Evolutionary conservation across 2,329 filamentous ascomycete species (phyloP).

Genomic region (Cladosporium austrohemisphaericum): DNA sequence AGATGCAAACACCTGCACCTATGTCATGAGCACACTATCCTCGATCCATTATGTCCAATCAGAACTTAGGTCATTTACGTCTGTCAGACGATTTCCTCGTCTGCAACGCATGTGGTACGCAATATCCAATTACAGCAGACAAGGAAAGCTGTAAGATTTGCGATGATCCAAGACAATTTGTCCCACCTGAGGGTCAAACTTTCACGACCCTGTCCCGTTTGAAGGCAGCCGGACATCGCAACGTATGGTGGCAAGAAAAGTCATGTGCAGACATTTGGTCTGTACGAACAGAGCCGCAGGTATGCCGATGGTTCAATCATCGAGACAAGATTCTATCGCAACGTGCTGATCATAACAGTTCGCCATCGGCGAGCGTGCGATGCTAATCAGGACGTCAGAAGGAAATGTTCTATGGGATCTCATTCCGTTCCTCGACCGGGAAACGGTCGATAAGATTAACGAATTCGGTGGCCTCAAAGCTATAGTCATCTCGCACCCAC

Average conservation of each 20-base stretch:
- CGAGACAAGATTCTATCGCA: neutral
- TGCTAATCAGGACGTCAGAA: conserved; percentile 59
- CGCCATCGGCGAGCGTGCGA: conserved; percentile 69
- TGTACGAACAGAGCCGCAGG: conserved; percentile 41
- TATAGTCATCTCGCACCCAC: conserved; percentile 63
- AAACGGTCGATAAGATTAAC: conserved; percentile 48
- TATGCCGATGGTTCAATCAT: neutral
- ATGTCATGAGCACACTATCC: no score
- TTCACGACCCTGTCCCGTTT: conserved; percentile 57
- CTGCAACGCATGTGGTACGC: no score
- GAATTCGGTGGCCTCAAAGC: conserved; percentile 59
- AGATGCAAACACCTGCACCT: no score
- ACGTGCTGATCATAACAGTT: conserved; percentile 32
- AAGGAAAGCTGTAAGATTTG: conserved; percentile 63
- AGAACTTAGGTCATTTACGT: no score
- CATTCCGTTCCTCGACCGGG: conserved; percentile 62
- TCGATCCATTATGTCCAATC: no score
- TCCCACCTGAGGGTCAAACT: conserved; percentile 58
- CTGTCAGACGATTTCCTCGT: no score
- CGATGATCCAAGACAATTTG: conserved; percentile 64
- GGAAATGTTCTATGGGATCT: conserved; percentile 79
- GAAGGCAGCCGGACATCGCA: conserved; percentile 42
- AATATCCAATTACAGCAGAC: no score
- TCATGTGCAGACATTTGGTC: conserved; percentile 44
- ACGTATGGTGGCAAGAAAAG: conserved; percentile 51